Percentiles rank a stretch among this genome's conserved stretches.
Conservation (phyloP, 495 filamentous ascomycete genomes). For the Neurospora sublineolata region DNA sequence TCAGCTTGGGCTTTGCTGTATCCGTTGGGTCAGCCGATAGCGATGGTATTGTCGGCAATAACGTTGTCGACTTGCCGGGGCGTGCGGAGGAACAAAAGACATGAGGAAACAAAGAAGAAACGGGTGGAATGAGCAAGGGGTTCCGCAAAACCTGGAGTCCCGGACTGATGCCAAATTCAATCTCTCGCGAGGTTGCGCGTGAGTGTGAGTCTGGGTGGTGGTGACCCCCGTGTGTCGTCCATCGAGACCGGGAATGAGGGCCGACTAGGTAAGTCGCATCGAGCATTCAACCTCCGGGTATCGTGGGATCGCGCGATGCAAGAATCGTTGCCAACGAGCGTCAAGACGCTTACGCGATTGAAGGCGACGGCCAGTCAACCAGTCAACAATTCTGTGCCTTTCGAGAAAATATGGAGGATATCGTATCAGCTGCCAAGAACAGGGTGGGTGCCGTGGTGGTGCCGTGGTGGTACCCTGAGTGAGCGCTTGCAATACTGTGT, state of each 20-base stretch:
- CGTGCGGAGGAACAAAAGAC: not conserved
- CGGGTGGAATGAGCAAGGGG: not conserved
- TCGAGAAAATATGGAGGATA: not conserved
- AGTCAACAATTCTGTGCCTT: not conserved
- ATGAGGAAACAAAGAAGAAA: not conserved
- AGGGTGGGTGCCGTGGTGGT: not conserved
- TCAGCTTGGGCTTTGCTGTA: not conserved
- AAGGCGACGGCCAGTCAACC: not conserved
- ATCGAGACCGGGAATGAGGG: not conserved
- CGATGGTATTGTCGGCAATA: not conserved
- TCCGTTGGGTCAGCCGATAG: not conserved
- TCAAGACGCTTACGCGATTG: not conserved
- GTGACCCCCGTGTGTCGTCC: not conserved
- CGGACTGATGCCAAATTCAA: not conserved
- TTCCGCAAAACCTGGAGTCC: not conserved
- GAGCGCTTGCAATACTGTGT: not conserved
- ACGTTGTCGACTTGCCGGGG: not conserved
- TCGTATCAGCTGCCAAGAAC: not conserved
- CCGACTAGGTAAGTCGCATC: not conserved
- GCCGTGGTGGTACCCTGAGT: not conserved
- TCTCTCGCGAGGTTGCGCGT: not conserved
- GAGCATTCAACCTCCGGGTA: not conserved
- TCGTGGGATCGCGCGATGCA: not conserved
- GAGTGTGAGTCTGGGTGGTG: not conserved
- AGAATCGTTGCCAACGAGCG: not conserved